Evolutionary conservation across 2,329 filamentous ascomycete species (phyloP).

Genomic region (Cladosporium sp.): DNA sequence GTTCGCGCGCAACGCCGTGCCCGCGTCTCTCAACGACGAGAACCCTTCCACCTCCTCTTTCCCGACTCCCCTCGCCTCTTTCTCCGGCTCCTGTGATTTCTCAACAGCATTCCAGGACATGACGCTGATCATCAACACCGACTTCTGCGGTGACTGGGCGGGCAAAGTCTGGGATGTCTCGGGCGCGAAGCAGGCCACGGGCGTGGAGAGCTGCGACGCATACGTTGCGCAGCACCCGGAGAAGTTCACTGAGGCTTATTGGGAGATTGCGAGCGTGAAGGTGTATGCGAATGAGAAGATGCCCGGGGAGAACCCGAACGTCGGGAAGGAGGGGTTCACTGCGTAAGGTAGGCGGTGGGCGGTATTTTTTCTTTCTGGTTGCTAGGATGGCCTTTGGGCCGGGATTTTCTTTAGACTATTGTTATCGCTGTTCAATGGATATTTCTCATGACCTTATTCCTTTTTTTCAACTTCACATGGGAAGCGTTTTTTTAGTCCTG

Average conservation of each 20-base stretch:
- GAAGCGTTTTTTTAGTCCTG: no score
- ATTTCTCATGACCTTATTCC: no score
- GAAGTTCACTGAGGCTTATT: conserved; percentile 73
- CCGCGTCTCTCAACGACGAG: conserved; percentile 60
- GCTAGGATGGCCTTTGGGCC: no score
- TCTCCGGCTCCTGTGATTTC: conserved; percentile 69
- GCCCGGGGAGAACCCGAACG: neutral
- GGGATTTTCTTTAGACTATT: no score
- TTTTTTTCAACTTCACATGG: no score
- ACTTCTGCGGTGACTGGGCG: conserved; percentile 88
- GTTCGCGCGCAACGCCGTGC: conserved; percentile 70
- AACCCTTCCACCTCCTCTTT: conserved; percentile 67
- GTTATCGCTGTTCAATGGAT: no score
- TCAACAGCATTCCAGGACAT: conserved; percentile 68
- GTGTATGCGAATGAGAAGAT: conserved; percentile 46
- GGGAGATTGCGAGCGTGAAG: conserved; percentile 71
- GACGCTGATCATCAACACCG: conserved; percentile 77
- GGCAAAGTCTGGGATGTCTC: conserved; percentile 65
- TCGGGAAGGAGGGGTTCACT: conserved; percentile 6
- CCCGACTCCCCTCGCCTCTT: conserved; percentile 62
- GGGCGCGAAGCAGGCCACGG: conserved; percentile 57
- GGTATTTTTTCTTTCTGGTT: neutral
- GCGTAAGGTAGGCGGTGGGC: no score
- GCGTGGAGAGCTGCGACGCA: conserved; percentile 64
- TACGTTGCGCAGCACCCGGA: conserved; percentile 71